These are phyloP conservation scores for Graphilbum ipis-grandicollis DNA, from an alignment of 2,329 filamentous ascomycete species.

Conservation along the genomic window DNA sequence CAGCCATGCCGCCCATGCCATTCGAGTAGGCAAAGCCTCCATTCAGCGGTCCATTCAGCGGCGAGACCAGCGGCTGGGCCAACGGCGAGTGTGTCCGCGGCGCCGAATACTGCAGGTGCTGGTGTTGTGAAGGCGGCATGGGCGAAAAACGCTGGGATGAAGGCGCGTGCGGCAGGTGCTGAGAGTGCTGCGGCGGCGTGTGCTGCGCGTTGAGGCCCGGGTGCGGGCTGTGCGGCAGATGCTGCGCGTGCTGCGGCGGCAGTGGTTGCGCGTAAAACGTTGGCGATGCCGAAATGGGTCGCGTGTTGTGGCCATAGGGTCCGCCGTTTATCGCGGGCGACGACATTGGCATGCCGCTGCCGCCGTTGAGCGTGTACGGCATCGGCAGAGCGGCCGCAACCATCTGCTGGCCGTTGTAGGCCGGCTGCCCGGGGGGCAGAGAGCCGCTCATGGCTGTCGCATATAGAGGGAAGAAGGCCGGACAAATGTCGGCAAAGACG, in stretches of 20 bases:
- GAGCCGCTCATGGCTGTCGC: conserved; percentile 22
- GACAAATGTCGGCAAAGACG: not conserved
- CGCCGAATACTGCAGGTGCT: conserved; percentile 4
- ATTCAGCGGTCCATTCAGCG: not conserved
- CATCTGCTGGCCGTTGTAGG: conserved; percentile 19
- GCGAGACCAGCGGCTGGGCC: conserved; percentile 1
- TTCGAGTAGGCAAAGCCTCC: no score
- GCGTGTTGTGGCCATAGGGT: no score
- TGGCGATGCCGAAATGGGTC: conserved; percentile 5
- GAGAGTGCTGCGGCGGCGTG: not conserved
- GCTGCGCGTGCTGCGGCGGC: conserved; percentile 1
- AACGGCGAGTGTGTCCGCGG: conserved; percentile 3
- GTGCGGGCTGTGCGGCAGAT: no score
- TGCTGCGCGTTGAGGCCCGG: no score
- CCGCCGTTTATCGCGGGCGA: conserved; percentile 2
- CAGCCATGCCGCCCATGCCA: no score
- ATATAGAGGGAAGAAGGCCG: conserved; percentile 3
- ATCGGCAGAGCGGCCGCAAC: conserved; percentile 5
- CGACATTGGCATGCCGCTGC: no score
- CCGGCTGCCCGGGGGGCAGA: conserved; percentile 21
- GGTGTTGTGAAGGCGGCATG: not conserved
- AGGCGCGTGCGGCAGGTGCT: conserved; percentile 1
- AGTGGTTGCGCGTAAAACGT: conserved; percentile 6
- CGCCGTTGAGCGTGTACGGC: conserved; percentile 6
- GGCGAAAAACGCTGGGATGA: conserved; percentile 2